Evolutionary conservation across 1,139 yeast species (phyloP), one percentile per base, ranked within the genome.

Genomic region (Debaryomycetaceae sp.): DNA sequence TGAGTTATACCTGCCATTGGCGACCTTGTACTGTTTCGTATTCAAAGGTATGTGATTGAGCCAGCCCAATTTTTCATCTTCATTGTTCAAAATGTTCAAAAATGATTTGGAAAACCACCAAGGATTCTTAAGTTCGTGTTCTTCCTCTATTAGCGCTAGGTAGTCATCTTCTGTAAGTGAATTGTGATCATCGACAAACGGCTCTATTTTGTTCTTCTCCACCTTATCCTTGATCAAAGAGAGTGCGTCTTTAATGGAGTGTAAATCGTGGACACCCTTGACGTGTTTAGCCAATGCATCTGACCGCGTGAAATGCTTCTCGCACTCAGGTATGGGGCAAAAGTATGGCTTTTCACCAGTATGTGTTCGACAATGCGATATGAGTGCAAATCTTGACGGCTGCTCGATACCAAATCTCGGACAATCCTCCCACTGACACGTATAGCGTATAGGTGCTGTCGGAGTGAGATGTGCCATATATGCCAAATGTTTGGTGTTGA

Each of bases 321-420:
- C 79, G 62, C 93, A 86, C 54, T 83, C 89, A 1, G 89, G 89
- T 11, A 84, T 70, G 0, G 82, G 75, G 57, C 95, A 86, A 51
- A 74, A 80, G 55, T 80, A 83, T 31, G 87, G 87, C 52, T 76
- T 76, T 54, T 83, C 87, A 0, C 86, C 84, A 0, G 87, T 80
- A 57, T 84, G 91, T 2, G 80, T 71, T 42, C 88, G 62, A 54
- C 84, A 69, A 57, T 84, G 91, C 0, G 84, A 72, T 1, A 81
- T 72, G 33, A 84, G 68, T 1, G 84, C 84, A 61, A 79, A 76
- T 45, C 83, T 59, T 6, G 83, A 75, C 4, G 84, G 81, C 55
- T 81, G 86, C 36, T 72, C 70, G 1, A 75, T 60, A 2, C 84
- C 84, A 45, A 66, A 70, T 11, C 84, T 57, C 6, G 75, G 61